Conservation (phyloP, 2,329 filamentous ascomycete species). For the Chrysoporthe puriensis region DNA sequence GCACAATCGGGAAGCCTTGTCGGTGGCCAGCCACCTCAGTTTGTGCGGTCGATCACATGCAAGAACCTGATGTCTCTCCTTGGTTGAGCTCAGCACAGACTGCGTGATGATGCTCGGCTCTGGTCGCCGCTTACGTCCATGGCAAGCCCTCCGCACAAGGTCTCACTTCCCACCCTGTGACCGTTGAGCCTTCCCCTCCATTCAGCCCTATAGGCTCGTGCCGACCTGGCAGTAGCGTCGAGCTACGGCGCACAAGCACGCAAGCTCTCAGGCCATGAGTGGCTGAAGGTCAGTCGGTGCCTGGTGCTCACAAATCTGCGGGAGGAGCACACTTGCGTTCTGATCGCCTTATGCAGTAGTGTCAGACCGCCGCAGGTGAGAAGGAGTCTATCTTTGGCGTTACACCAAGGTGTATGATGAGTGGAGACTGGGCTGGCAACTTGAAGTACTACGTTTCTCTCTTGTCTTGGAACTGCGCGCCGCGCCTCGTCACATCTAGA, state of each 20-base stretch:
- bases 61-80: neutral
- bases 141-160: neutral
- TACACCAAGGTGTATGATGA: neutral
- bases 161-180: neutral
- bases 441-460: neutral
- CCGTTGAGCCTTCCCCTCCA: neutral
- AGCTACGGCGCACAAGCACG: neutral
- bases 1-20: neutral
- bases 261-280: neutral
- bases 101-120: neutral
- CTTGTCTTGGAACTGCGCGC: neutral
- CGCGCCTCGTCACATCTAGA: neutral
- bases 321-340: neutral
- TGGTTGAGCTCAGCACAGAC: neutral
- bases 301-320: neutral
- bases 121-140: neutral
- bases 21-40: neutral
- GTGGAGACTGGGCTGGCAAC: neutral
- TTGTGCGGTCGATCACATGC: neutral
- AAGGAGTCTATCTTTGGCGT: neutral
- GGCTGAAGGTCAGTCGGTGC: neutral
- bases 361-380: neutral
- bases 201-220: neutral
- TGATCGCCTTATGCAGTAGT: neutral
- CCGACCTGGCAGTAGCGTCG: neutral